Conservation (phyloP, 2,329 filamentous ascomycete genomes). For the Madurella mycetomatis region DNA sequence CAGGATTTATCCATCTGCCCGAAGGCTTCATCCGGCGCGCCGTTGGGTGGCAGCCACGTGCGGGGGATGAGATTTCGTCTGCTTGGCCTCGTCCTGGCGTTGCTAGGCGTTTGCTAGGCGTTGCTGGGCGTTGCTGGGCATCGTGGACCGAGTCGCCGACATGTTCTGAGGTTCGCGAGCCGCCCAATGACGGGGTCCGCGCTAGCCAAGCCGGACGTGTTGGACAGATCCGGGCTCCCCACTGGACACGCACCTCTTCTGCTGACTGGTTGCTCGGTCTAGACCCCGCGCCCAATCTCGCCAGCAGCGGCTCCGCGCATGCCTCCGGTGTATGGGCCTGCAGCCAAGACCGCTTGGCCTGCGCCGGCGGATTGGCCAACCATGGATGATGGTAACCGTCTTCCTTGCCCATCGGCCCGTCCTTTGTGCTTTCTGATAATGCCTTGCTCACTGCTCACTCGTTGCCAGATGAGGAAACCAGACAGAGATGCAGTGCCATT, state of each 20-base stretch:
- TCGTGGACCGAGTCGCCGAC: slow-evolving; percentile 4
- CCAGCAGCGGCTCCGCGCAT: slow-evolving; percentile 2
- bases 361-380: slow-evolving; percentile 16
- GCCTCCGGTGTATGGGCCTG: slow-evolving; percentile 10
- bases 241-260: slow-evolving; percentile 11
- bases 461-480: background rate
- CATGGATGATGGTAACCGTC: slow-evolving; percentile 1
- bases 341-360: slow-evolving; percentile 22
- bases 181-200: slow-evolving; percentile 13
- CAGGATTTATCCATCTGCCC: slow-evolving; percentile 25
- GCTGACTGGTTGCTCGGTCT: slow-evolving; percentile 4
- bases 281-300: slow-evolving; percentile 18
- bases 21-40: slow-evolving; percentile 23
- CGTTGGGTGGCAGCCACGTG: slow-evolving; percentile 25
- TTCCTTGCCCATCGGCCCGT: slow-evolving; percentile 16
- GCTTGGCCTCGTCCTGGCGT: slow-evolving; percentile 9
- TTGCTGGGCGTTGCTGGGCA: slow-evolving; percentile 9
- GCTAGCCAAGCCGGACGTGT: slow-evolving; percentile 25
- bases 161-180: slow-evolving; percentile 2
- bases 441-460: background rate
- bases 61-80: slow-evolving; percentile 17
- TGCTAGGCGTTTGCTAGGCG: slow-evolving; percentile 9
- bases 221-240: slow-evolving; percentile 24
- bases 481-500: background rate
- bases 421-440: background rate